Base-by-base conservation (phyloP, 78 protist species). In the Cavenderia fasciculata region DNA sequence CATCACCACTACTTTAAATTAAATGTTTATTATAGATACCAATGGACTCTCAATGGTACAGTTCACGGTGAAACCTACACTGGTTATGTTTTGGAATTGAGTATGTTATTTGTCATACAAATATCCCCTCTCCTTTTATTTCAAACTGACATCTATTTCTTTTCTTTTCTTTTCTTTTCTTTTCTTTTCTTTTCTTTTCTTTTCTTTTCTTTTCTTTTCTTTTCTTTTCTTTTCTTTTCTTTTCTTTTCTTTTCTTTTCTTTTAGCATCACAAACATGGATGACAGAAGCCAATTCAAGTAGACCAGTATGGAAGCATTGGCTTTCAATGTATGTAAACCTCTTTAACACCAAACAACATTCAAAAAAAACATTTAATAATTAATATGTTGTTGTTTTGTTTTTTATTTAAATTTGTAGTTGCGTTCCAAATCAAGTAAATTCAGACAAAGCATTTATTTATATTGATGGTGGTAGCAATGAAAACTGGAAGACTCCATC, bases 291-390 rank as follows among this genome's bases (percentile, higher is more conserved):
- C 6, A 74, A 72, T 61, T 74, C 86, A 69, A 33, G 27, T 56
- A 36, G 75, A 49, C 92, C 92, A 71, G 84, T 86, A 27, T 86
- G 92, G 92, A 75, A 86, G 52, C 92, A 86, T 86, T 86, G 92
- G 92, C 41, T 86, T 14, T 43, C 77, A 27, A 43, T 86, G 88
- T 79, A 79, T 14, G 73, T 79, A n/a, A n/a, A n/a, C n/a, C n/a
- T n/a, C n/a, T n/a, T n/a, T n/a, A n/a, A n/a, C n/a, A n/a, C n/a
- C n/a, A n/a, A n/a, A n/a, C n/a, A n/a, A n/a, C 10, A 12, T 25
- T 56, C 10, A 56, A 8, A 12, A 7, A 56, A 4, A 7, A 7
- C 10, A 56, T 25, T 56, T 25, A 56, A 56, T 11, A n/a, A n/a
- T n/a, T n/a, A n/a, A n/a, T n/a, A n/a, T n/a, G n/a, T n/a, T n/a